These are phyloP conservation scores for Scleromitrula shiraiana DNA, from an alignment of 2,329 filamentous ascomycete species.

Conservation along the genomic window DNA sequence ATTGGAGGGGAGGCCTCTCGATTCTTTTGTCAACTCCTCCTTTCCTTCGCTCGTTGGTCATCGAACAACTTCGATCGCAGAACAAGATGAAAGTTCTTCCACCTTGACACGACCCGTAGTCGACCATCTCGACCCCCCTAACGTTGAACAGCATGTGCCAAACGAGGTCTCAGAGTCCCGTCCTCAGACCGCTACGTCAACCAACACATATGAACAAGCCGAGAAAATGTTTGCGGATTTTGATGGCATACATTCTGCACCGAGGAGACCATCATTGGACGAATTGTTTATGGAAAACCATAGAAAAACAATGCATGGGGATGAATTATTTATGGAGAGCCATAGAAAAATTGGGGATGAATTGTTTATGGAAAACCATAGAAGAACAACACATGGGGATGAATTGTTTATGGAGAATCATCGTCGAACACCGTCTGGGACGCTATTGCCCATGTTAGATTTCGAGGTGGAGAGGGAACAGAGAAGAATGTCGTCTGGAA, in stretches of 20 bases:
- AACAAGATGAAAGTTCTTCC: conserved; percentile 22
- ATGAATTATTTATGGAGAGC: no score
- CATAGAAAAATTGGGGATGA: no score
- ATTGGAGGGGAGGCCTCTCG: conserved; percentile 28
- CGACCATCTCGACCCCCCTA: conserved; percentile 13
- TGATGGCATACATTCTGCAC: conserved; percentile 64
- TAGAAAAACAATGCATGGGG: neutral
- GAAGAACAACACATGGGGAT: neutral
- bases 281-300: conserved; percentile 1
- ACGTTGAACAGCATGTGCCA: conserved; percentile 7
- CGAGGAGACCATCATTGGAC: conserved; percentile 12
- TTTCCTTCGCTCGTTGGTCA: conserved; percentile 17
- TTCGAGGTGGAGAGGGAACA: conserved; percentile 1
- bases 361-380: neutral
- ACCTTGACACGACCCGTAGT: conserved; percentile 21
- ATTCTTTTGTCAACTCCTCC: conserved; percentile 26
- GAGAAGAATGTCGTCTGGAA: conserved; percentile 10
- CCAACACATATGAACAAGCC: conserved; percentile 53
- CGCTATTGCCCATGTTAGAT: neutral
- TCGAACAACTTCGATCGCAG: conserved; percentile 21
- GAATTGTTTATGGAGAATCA: no score
- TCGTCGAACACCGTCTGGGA: no score
- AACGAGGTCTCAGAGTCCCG: conserved; percentile 13
- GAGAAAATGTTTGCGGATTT: conserved; percentile 68
- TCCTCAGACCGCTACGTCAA: conserved; percentile 23